phyloP scores from a whole-genome alignment of 306 rosid genomes.

The Benincasa hispida region DNA sequence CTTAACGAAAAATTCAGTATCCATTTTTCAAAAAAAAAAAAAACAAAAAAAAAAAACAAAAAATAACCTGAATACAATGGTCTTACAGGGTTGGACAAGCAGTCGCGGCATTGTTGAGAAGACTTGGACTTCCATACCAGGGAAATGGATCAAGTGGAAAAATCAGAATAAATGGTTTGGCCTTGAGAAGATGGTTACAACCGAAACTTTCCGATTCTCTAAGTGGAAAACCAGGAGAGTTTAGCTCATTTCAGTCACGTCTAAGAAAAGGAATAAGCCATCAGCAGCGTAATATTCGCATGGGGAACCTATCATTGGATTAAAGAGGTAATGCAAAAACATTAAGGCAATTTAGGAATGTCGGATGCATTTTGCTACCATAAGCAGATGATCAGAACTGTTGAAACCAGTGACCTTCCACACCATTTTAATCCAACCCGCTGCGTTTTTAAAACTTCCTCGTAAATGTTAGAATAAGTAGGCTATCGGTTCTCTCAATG shows the following conservation, averaged over 20 bases:
- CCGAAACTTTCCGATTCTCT: slow-evolving; percentile 65
- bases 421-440: not conserved
- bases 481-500: slow-evolving; percentile 3
- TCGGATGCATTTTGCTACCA: slow-evolving; percentile 27
- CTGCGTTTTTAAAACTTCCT: not conserved
- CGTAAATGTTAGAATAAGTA: not conserved
- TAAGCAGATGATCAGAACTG: slow-evolving; percentile 14
- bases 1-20: too few relatives aligned
- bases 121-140: slow-evolving; percentile 61
- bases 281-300: slow-evolving; percentile 76
- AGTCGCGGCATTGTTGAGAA: slow-evolving; percentile 58
- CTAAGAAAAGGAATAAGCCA: slow-evolving; percentile 51
- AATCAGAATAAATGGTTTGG: slow-evolving; percentile 50
- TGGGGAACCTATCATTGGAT: slow-evolving; percentile 50
- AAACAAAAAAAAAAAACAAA: too few relatives aligned
- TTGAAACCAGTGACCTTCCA: slow-evolving; percentile 6
- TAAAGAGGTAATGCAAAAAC: slow-evolving; percentile 15
- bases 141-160: slow-evolving; percentile 75
- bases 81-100: slow-evolving; percentile 67
- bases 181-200: slow-evolving; percentile 63
- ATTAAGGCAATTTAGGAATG: slow-evolving; percentile 16
- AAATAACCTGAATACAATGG: slow-evolving; percentile 12
- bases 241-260: slow-evolving; percentile 40
- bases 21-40: too few relatives aligned
- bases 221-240: slow-evolving; percentile 49